phyloP scores from a whole-genome alignment of 2,329 filamentous ascomycete species.

The Sphaerulina populicola region DNA sequence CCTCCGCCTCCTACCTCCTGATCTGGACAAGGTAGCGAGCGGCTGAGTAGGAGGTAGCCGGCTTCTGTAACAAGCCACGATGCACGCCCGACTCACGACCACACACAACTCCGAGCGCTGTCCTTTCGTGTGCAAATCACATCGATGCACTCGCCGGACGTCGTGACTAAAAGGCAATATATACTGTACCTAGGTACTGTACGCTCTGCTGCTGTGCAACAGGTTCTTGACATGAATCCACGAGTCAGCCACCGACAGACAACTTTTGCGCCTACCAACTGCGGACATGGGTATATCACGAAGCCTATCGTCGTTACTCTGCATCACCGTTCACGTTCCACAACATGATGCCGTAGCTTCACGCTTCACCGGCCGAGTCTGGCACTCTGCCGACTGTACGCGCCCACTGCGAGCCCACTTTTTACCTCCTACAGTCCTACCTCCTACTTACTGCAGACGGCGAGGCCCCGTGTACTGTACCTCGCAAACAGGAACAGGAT shows the following conservation, averaged over 20 bases:
- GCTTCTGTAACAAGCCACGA: conserved; percentile 4
- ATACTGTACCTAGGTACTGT: too few relatives aligned
- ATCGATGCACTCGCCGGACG: neutral
- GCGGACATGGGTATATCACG: conserved; percentile 4
- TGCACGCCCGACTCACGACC: neutral
- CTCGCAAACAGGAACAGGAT: conserved; percentile 1
- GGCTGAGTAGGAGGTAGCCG: neutral
- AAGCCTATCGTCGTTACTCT: conserved; percentile 7
- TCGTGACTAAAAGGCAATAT: neutral
- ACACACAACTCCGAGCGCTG: too few relatives aligned
- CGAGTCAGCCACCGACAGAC: conserved; percentile 3
- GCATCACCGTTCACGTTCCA: neutral
- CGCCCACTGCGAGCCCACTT: conserved; percentile 4
- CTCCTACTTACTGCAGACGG: conserved; percentile 1
- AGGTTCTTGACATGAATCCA: neutral
- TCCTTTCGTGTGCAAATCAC: neutral
- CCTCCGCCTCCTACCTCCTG: neutral
- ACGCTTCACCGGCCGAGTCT: conserved; percentile 8
- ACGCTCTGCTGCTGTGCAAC: neutral
- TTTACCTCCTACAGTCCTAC: too few relatives aligned
- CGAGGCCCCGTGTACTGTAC: neutral
- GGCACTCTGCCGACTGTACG: too few relatives aligned
- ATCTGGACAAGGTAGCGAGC: too few relatives aligned
- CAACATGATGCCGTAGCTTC: conserved; percentile 1
- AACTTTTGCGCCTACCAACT: neutral